Evolutionary conservation across 176 grass and related monocot species (phyloP).

Genomic region (Zizania latifolia): DNA sequence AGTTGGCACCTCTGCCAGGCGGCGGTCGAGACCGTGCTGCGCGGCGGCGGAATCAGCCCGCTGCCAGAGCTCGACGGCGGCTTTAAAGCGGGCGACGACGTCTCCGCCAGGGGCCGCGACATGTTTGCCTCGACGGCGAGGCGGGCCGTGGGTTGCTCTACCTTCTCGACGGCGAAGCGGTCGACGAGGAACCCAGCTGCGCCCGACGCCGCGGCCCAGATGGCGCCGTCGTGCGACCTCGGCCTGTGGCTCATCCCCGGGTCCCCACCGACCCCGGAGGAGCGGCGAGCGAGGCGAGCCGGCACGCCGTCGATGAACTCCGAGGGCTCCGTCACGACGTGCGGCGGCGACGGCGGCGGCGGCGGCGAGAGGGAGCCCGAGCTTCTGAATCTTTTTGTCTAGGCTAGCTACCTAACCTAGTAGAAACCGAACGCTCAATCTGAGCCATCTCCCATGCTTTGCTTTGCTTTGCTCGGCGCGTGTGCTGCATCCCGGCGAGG

Average conservation of each 20-base stretch:
- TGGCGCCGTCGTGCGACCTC: conserved; percentile 42
- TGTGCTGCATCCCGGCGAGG: conserved; percentile 15
- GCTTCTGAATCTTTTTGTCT: conserved; percentile 82
- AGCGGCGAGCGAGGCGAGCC: conserved; percentile 17
- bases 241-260: conserved; percentile 44
- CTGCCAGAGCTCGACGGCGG: conserved; percentile 41
- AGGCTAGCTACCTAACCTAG: not conserved
- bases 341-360: not conserved
- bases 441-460: not conserved
- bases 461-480: not conserved
- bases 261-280: not conserved
- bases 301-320: conserved; percentile 83
- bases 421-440: not conserved
- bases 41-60: conserved; percentile 53
- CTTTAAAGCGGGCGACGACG: not conserved
- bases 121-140: conserved; percentile 1
- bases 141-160: conserved; percentile 35
- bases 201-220: not conserved
- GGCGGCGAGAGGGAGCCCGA: conserved; percentile 25
- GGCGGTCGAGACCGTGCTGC: conserved; percentile 80
- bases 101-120: conserved; percentile 12
- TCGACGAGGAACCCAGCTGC: not conserved
- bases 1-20: conserved; percentile 91
- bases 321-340: conserved; percentile 68
- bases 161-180: conserved; percentile 46